Percentiles rank a stretch among this genome's conserved stretches.
Conservation (phyloP, 2,329 filamentous ascomycete species). For the Microsporum audouinii region DNA sequence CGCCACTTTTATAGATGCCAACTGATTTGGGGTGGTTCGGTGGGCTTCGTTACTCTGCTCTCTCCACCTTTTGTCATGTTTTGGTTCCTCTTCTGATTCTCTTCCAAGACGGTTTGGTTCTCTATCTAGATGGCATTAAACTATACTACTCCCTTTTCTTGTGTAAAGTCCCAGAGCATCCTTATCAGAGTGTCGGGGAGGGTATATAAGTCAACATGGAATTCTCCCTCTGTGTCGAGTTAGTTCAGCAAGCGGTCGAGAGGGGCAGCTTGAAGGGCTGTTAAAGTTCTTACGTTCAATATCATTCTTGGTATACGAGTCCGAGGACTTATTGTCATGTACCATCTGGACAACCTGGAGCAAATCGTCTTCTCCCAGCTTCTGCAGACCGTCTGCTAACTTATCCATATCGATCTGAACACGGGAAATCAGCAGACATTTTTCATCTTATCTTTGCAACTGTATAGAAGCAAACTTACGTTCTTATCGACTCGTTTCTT, state of each 20-base stretch:
- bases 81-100: not conserved
- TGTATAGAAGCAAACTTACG: conserved; percentile 26
- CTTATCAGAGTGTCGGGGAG: conserved; percentile 80
- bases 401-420: conserved; percentile 77
- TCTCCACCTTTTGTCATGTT: not conserved
- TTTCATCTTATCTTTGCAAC: not conserved
- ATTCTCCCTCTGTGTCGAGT: conserved; percentile 65
- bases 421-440: not conserved
- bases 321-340: conserved; percentile 87
- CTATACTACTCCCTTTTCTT: conserved; percentile 34
- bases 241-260: conserved; percentile 26
- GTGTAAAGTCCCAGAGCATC: conserved; percentile 84
- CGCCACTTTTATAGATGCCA: not conserved
- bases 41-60: not conserved
- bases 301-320: conserved; percentile 96
- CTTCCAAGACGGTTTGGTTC: not conserved
- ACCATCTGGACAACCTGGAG: conserved; percentile 95
- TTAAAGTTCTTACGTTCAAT: conserved; percentile 63
- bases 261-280: conserved; percentile 7
- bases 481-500: conserved; percentile 57
- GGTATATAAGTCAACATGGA: conserved; percentile 97
- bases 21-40: not conserved
- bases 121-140: not conserved
- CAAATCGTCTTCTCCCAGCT: conserved; percentile 83
- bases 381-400: conserved; percentile 80